Base-by-base conservation (phyloP, 164 flowering plant genomes). In the Magnolia sinica region DNA sequence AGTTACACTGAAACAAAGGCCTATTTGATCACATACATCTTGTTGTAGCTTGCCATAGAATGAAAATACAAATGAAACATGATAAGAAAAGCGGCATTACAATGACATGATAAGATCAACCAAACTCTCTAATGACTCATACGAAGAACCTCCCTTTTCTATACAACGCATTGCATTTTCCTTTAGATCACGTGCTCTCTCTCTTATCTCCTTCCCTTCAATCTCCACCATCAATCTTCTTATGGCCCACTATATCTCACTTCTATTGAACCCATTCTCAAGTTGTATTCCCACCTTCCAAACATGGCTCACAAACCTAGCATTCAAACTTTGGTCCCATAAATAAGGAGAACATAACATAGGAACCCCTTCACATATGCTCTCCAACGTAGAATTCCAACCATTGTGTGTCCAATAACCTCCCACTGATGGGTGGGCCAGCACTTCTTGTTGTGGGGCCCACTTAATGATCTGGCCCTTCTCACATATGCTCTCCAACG, bases 381-480 rank as follows among this genome's bases (percentile, higher is more conserved):
- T 72, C 66, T 82, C 87, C 69, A 84, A 9, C 0, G 85, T 84
- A 19, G 84, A 84, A 68, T 81, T 84, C 86, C 86, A 84, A 4
- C 84, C 86, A 55, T 71, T 71, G 37, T 82, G 85, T 20, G 70
- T 80, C 79, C 78, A 78, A 72, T 80, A 82, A 11, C 80, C 87
- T 24, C 85, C 87, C 50, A 84, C 82, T 5, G 85, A 78, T 1
- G 73, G 51, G 71, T 84, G 85, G 31, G 80, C 83, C 58, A 84
- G 71, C 16, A 84, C 87, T 59, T 81, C 74, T 61, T 73, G 69
- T 64, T 84, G 86, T 8, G 86, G 86, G 13, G 84, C 86, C 86
- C 86, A 84, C 64, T 68, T 70, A 6, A 84, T 78, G 18, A 88
- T 77, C 20, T 64, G 55, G 0, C 89, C 88, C 22, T n/a, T 1